Base-by-base conservation (phyloP, 768 basidiomycete species). In the Suillus brevipes region DNA sequence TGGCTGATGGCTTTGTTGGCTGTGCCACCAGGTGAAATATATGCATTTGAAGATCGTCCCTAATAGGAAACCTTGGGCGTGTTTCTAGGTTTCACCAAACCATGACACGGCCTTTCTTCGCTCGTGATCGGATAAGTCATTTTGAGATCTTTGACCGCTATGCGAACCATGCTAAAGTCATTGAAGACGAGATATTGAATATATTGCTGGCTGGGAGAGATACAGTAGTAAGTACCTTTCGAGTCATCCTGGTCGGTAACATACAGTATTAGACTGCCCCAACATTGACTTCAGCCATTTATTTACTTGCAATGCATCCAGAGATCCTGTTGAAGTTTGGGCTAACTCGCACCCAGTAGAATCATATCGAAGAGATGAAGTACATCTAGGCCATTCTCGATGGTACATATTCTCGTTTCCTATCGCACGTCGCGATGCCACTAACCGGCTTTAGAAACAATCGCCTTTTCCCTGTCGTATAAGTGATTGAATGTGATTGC, bases 31-130 rank as follows among this genome's bases (percentile, higher is more conserved):
- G 87, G 87, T n/a, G 86, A 89, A 0, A 80, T 85, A 75, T 89
- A 68, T 1, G 45, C 34, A 56, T 43, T n/a, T 9, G 42, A 50
- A 10, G 37, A 45, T 36, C 6, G 6, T 8, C 12, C 42, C 23
- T 23, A 18, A 16, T n/a, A 14, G 0, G 40, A 55, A 12, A 14
- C 60, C 62, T 59, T 55, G 62, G 61, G n/a, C 4, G 18, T 14
- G 53, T 56, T 45, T 5, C 6, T 38, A 84, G 88, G 70, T 83
- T 88, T 69, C 88, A 90, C 71, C 85, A 89, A 13, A 70, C 80
- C 5, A 88, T 91, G 78, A 87, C 87, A 0, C 84, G 89, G 0
- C 89, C 89, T 0, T 90, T 91, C 78, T 91, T 91, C 77, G 82
- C 73, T 63, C 81, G 80, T 52, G 88, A 90, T 40, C 78, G 82